Evolutionary conservation across 2,329 filamentous ascomycete species (phyloP), one percentile per base, ranked within the genome.

Genomic region (Cordyceps javanica): DNA sequence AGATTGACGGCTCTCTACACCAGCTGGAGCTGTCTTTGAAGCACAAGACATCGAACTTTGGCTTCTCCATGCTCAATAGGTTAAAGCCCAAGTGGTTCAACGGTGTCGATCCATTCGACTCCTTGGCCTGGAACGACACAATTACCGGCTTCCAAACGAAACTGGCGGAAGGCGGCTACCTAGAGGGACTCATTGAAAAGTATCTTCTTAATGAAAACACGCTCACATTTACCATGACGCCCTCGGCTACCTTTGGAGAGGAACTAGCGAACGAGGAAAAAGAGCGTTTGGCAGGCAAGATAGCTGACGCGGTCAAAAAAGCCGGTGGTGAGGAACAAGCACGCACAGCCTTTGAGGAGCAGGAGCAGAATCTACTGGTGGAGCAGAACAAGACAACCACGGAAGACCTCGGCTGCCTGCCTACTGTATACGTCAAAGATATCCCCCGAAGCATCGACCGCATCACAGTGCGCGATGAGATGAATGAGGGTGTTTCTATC

Each of bases 1-100:
- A 99, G 72, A 90, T 99, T 59, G 90, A 96, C 62, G 94, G 94
- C 3, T 89, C 95, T 62, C 80, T 99, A 55, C 94, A 99, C 70
- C 93, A 97, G 71, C 75, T 97, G 4, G 94, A 99, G 69, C 80
- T 99, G n/a, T 82, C 87, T 0, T 75, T 97, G 50, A 97, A 97
- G 74, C 91, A 99, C 75, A 97, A 97, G 78, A 97, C 91, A 0
- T 90, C 94, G 56, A 91, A 89, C 66, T 99, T 99, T 68, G 94
- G 94, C 14, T 90, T 97, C 80, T 87, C 87, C 19, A 82, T 97
- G 55, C 84, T 99, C 72, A 90, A 96, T 65, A 85, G 93, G 42
- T 80, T 97, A 8, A 90, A 96, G 68, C 88, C 91, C 2, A 87
- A 89, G 59, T 99, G 94, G 94, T 97, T 99, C 73, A 95, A 94